Percentiles rank a stretch among this genome's conserved stretches.
Conservation (phyloP, 768 basidiomycete species). For the Atractiella rhizophila region DNA sequence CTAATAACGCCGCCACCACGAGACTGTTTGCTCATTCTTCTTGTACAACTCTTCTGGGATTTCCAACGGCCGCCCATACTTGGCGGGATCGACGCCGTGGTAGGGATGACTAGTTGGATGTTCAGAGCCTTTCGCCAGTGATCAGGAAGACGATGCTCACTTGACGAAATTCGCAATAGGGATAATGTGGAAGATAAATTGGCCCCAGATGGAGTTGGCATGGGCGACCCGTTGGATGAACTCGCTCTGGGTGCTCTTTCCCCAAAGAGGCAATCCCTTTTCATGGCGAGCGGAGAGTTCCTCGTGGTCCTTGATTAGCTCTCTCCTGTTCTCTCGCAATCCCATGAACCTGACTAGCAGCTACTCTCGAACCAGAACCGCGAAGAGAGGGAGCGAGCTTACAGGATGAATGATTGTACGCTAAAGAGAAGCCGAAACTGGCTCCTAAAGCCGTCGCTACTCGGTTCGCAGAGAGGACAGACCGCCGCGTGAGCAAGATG, state of each 20-base stretch:
- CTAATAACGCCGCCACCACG: no score
- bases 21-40: no score
- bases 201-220: slow-evolving; percentile 75
- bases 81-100: no score
- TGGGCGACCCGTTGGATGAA: slow-evolving; percentile 72
- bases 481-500: neutral
- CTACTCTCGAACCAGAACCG: neutral
- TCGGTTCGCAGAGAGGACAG: slow-evolving; percentile 5
- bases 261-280: slow-evolving; percentile 65
- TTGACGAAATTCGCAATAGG: no score
- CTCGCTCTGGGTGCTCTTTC: slow-evolving; percentile 48
- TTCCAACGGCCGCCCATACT: no score
- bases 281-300: slow-evolving; percentile 51
- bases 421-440: slow-evolving; percentile 13
- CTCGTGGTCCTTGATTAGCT: slow-evolving; percentile 46
- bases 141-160: no score
- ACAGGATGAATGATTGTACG: slow-evolving; percentile 19
- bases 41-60: no score
- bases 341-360: slow-evolving; percentile 48
- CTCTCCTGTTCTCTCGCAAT: slow-evolving; percentile 54
- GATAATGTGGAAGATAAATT: slow-evolving; percentile 65
- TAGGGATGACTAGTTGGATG: no score
- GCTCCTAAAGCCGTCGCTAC: neutral
- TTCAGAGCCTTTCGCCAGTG: no score
- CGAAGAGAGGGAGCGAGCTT: neutral